Evolutionary conservation across 2,329 filamentous ascomycete genomes (phyloP), one percentile per base, ranked within the genome.

Genomic region (Pseudogymnoascus sp.): DNA sequence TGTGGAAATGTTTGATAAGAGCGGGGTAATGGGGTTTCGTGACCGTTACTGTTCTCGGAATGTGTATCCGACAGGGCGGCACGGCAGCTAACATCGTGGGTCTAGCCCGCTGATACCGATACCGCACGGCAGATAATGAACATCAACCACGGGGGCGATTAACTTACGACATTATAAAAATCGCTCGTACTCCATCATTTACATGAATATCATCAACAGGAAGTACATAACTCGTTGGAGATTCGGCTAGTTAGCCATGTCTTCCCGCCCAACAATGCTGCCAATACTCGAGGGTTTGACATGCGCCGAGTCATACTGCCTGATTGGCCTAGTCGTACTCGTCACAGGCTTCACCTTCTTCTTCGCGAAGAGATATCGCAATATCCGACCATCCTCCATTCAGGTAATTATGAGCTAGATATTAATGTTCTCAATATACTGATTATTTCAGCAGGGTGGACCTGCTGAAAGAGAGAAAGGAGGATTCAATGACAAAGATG

Each of bases 1-100:
- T 40, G 44, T 50, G 64, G 59, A 40, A 62, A 42, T 38, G 26
- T 40, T 59, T n/a, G 17, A 61, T 62, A 40, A 59, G 42, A 64
- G 62, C 19, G 35, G 23, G 50, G 56, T 63, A 29, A 63, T 63
- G 50, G 61, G 62, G 40, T 61, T 31, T 46, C 46, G 26, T 33
- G 50, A 21, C 50, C 29, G n/a, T 56, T 56, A 17, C 29, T 33
- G 4, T 56, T 33, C n/a, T 56, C 50, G 29, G 50, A 33, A 56
- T 19, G 61, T 50, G 44, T 50, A 62, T 46, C 38, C 37, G 44
- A 62, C 19, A 62, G 61, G 46, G 31, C 21, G 38, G 31, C 31
- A 56, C 42, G 60, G 29, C 23, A 50, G 15, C 46, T 23, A 62
- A 19, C 23, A 61, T 61, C 35, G 11, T 61, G 35, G 35, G 40